These are phyloP conservation scores for Suillus spraguei DNA, from an alignment of 768 basidiomycete species.

Conservation along the genomic window DNA sequence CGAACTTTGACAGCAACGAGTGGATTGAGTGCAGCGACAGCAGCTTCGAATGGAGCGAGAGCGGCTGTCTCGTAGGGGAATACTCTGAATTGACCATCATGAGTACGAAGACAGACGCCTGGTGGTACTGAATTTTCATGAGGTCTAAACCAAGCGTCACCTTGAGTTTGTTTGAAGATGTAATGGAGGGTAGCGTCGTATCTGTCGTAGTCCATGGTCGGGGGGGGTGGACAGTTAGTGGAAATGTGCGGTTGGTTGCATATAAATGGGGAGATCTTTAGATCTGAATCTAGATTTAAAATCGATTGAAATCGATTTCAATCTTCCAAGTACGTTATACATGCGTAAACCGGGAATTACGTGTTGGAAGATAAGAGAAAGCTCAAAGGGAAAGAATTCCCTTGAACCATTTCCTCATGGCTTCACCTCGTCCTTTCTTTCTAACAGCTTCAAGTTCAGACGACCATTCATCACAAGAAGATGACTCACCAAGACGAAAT, in stretches of 20 bases:
- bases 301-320: too few species aligned
- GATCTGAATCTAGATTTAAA: too few species aligned
- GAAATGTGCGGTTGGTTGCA: not conserved
- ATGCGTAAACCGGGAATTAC: not conserved
- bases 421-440: constrained; percentile 43
- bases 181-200: constrained; percentile 33
- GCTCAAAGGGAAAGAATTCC: not conserved
- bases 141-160: constrained; percentile 57
- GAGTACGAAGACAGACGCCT: constrained; percentile 52
- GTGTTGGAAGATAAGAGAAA: constrained; percentile 3
- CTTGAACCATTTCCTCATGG: constrained; percentile 11
- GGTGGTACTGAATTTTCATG: constrained; percentile 48
- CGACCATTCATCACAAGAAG: constrained; percentile 22
- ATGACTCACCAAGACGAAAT: constrained; percentile 27
- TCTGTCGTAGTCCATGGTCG: constrained; percentile 35
- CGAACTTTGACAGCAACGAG: constrained; percentile 57
- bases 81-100: constrained; percentile 50
- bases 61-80: constrained; percentile 57
- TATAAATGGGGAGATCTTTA: not conserved
- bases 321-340: not conserved
- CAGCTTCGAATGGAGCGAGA: constrained; percentile 56
- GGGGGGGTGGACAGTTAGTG: not conserved
- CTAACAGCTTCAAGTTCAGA: constrained; percentile 27
- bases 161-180: constrained; percentile 38
- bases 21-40: constrained; percentile 53